phyloP scores from a whole-genome alignment of 2,329 filamentous ascomycete genomes.

The Alternaria dauci region DNA sequence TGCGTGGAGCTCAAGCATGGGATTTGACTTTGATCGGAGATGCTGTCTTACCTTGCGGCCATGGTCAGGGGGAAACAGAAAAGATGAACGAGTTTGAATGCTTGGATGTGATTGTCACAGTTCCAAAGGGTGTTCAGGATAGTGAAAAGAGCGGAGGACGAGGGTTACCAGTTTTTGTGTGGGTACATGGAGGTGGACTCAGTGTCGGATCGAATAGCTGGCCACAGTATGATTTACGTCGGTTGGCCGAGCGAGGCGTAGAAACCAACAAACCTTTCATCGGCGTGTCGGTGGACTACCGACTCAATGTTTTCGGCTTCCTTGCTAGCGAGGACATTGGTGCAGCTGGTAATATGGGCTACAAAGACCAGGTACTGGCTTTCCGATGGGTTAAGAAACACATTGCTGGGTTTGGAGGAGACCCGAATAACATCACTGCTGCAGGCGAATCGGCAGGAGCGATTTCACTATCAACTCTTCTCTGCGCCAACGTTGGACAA shows the following conservation, averaged over 20 bases:
- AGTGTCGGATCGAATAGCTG: constrained; percentile 60
- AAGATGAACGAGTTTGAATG: constrained; percentile 48
- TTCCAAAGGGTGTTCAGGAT: constrained; percentile 30
- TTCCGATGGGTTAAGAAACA: constrained; percentile 51
- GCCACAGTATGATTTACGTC: constrained; percentile 60
- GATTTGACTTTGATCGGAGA: constrained; percentile 39
- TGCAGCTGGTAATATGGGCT: constrained; percentile 42
- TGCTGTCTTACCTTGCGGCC: constrained; percentile 16
- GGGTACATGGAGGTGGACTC: constrained; percentile 64
- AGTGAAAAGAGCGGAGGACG: not conserved
- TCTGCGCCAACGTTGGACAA: constrained; percentile 37
- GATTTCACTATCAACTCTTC: constrained; percentile 39
- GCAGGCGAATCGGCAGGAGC: constrained; percentile 60
- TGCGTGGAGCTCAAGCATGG: constrained; percentile 40
- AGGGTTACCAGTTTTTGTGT: constrained; percentile 60
- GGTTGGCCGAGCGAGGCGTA: constrained; percentile 56
- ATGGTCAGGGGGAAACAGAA: constrained; percentile 30
- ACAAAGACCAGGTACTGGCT: constrained; percentile 47
- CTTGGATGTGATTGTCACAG: constrained; percentile 45
- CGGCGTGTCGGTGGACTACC: constrained; percentile 50
- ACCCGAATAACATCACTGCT: constrained; percentile 49
- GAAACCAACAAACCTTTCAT: constrained; percentile 58
- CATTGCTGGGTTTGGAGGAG: constrained; percentile 53
- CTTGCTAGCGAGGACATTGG: constrained; percentile 59
- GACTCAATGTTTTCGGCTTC: constrained; percentile 43